phyloP scores from a whole-genome alignment of 495 filamentous ascomycete genomes.

The Clavariopsis aquatica region DNA sequence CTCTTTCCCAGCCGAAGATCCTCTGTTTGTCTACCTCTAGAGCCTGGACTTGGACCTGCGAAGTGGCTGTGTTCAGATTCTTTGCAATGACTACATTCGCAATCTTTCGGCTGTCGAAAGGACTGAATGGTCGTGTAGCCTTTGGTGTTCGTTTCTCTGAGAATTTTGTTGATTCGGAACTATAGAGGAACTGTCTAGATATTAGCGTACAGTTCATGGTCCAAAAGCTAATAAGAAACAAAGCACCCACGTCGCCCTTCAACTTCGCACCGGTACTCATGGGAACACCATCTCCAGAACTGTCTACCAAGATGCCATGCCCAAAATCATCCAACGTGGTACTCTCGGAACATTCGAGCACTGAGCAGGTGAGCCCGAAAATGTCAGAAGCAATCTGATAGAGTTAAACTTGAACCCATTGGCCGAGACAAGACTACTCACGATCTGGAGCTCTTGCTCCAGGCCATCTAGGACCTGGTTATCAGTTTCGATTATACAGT shows the following conservation, averaged over 20 bases:
- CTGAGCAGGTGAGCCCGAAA: constrained; percentile 67
- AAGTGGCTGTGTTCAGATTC: constrained; percentile 69
- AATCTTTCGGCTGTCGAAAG: constrained; percentile 53
- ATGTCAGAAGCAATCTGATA: constrained; percentile 63
- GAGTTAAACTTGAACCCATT: constrained; percentile 6
- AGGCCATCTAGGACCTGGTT: constrained; percentile 61
- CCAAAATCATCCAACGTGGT: constrained; percentile 81
- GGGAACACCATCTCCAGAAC: constrained; percentile 31
- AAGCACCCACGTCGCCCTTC: constrained; percentile 20
- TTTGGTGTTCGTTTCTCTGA: constrained; percentile 34
- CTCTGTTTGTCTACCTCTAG: constrained; percentile 62
- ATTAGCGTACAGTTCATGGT: background rate
- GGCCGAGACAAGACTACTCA: constrained; percentile 41
- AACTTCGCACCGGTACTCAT: constrained; percentile 5
- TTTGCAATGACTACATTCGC: constrained; percentile 81
- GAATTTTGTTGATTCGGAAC: constrained; percentile 25
- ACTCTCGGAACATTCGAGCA: constrained; percentile 68
- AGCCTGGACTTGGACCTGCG: constrained; percentile 79
- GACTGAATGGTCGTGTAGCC: constrained; percentile 38
- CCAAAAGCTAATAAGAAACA: background rate
- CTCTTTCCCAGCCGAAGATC: background rate
- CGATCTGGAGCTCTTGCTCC: constrained; percentile 70
- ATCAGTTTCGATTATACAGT: constrained; percentile 82
- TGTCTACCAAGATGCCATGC: constrained; percentile 61
- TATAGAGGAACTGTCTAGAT: background rate